Conservation (phyloP, 768 basidiomycete species). For the Rhodotorula toruloides region DNA sequence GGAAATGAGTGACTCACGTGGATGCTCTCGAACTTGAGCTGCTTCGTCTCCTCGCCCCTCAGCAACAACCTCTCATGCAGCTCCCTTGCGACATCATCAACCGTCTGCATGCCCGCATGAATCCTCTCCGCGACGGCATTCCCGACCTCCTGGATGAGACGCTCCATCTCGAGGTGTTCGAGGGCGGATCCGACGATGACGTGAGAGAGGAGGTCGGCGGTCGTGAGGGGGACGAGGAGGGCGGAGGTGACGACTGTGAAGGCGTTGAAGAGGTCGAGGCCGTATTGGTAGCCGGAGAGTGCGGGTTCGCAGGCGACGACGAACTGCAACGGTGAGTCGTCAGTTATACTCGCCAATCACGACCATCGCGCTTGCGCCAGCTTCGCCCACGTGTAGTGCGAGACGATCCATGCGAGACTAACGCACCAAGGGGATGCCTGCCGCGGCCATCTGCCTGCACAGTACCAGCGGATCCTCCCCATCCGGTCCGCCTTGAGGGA, state of each 20-base stretch:
- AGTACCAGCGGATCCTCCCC: constrained; percentile 79
- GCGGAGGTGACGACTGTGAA: constrained; percentile 89
- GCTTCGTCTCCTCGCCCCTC: constrained; percentile 93
- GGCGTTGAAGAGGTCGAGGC: constrained; percentile 90
- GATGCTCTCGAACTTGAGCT: constrained; percentile 91
- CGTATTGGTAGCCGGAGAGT: constrained; percentile 70
- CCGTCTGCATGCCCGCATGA: constrained; percentile 85
- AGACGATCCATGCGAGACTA: background rate
- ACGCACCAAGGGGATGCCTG: constrained; percentile 82
- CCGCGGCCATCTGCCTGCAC: constrained; percentile 79
- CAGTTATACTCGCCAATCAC: too few species aligned
- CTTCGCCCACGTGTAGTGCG: too few species aligned
- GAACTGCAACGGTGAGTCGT: constrained; percentile 56
- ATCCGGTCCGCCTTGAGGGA: constrained; percentile 70
- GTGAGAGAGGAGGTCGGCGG: constrained; percentile 86
- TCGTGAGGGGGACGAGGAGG: constrained; percentile 85
- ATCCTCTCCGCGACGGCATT: constrained; percentile 87
- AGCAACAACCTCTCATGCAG: constrained; percentile 84
- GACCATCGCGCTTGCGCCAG: too few species aligned
- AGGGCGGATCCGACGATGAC: constrained; percentile 95
- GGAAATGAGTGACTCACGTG: constrained; percentile 51
- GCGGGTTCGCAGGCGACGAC: constrained; percentile 99
- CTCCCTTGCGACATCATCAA: constrained; percentile 92
- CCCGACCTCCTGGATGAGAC: constrained; percentile 89
- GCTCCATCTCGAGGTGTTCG: constrained; percentile 97